Base-by-base conservation (phyloP, 768 basidiomycete genomes). In the Asterophora lycoperdoides region DNA sequence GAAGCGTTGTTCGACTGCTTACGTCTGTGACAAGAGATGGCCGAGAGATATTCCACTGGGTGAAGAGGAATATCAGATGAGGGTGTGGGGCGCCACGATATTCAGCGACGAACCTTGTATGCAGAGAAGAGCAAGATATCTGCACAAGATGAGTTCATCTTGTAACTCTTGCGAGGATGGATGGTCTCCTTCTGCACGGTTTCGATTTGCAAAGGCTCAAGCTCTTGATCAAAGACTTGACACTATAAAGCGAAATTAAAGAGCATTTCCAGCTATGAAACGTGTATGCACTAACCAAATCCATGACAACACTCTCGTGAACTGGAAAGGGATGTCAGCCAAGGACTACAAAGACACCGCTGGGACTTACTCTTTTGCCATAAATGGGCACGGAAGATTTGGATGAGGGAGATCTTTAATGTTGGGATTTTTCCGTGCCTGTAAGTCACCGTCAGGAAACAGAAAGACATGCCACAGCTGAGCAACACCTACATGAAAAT, bases 81-180 rank as follows among this genome's bases (percentile, higher is more conserved):
- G 13, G 35, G 15, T 19, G 5, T 23, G 29, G 2, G 13, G 9
- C 30, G 4, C 14, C 18, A 14, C 3, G 20, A 14, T 29, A 17
- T 23, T 17, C 10, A 39, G 14, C 8, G 17, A 49, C 66, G 8
- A 54, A 79, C 81, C 75, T 92, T 93, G 68, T 91, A 89, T 1
- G 90, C 88, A 10, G 93, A 96, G 81, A 99, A 98, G 43, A 99
- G 76, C 15, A 99, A 76, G 62, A 99, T 95, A 62, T 99, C 96
- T 44, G 95, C 95, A 56, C 95, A 97, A n/a, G 93, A 95, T 7
- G 93, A 96, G 72, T 99, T 99, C 96, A 99, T 98, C 81, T 99
- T 99, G 82, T 99, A 99, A 76, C 93, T 96, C 78, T 97, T 97
- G 71, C 95, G 89, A 59, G 95, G 95, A 67, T 96, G 96, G 53